Percentiles rank a stretch among this genome's conserved stretches.
phyloP scores from a whole-genome alignment of 306 rosid genomes.

The Prosopis cineraria region DNA sequence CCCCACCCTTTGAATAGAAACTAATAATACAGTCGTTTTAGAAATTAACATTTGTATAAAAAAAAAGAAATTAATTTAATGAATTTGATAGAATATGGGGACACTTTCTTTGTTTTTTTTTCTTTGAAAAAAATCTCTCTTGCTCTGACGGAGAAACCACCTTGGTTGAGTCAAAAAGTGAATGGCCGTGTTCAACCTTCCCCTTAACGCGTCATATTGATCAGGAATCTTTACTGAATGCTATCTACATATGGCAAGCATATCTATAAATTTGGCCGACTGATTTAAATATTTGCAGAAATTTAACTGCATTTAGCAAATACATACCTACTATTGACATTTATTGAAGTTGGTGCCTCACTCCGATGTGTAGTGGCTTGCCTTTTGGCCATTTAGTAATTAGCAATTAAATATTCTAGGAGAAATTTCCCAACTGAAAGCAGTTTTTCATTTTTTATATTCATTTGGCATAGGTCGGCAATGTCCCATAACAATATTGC shows the following conservation, averaged over 20 bases:
- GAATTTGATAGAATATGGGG: background rate
- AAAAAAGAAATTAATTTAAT: background rate
- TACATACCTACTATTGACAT: background rate
- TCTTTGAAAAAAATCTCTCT: too few relatives aligned
- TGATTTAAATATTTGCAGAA: background rate
- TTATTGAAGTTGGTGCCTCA: constrained; percentile 18
- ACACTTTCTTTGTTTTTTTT: too few relatives aligned
- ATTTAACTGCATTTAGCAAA: background rate
- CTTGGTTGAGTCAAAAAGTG: background rate
- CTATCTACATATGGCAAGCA: background rate
- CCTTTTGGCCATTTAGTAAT: constrained; percentile 2
- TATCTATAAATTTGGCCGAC: constrained; percentile 8
- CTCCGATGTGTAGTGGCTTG: constrained; percentile 27
- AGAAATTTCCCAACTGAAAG: constrained; percentile 35
- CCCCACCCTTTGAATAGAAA: constrained; percentile 28
- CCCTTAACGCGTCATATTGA: background rate
- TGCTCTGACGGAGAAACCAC: background rate
- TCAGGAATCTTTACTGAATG: background rate
- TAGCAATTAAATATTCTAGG: background rate
- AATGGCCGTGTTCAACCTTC: background rate
- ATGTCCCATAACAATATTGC: constrained; percentile 46
- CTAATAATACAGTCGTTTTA: background rate
- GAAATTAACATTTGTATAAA: too few relatives aligned
- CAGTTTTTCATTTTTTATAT: constrained; percentile 33
- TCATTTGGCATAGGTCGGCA: constrained; percentile 59